Percentiles rank a stretch among this genome's conserved stretches.
These are phyloP conservation scores for Galeopsis tetrahit DNA, from an alignment of 257 asterid genomes.

Conservation along the genomic window DNA sequence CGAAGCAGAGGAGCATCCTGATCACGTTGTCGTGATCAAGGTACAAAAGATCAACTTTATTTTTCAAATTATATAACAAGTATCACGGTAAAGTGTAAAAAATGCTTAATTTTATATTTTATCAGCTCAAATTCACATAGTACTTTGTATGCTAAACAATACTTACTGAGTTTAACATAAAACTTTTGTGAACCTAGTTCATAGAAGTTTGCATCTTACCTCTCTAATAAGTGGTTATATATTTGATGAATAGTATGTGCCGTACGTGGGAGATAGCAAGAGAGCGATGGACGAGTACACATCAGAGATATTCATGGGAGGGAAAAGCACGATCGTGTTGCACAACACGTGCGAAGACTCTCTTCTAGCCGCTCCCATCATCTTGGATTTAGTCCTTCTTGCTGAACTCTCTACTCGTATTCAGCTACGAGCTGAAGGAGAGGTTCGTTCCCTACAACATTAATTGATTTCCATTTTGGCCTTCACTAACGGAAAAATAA, in stretches of 20 bases:
- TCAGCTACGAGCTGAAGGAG: constrained; percentile 74
- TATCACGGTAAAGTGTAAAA: no score
- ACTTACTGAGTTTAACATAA: no score
- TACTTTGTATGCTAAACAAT: no score
- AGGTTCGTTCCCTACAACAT: no score
- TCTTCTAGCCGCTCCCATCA: constrained; percentile 89
- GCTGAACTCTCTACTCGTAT: constrained; percentile 91
- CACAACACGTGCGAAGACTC: constrained; percentile 95
- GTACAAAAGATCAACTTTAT: no score
- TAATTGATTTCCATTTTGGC: no score
- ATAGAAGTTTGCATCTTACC: no score
- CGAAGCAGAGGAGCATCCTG: constrained; percentile 95
- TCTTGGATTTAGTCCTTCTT: constrained; percentile 86
- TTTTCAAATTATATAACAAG: no score
- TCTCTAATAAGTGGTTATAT: background rate
- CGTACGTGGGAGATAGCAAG: constrained; percentile 47
- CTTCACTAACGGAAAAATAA: no score
- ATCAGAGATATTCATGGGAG: constrained; percentile 95
- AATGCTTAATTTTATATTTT: no score
- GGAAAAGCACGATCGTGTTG: constrained; percentile 78
- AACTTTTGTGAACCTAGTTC: no score
- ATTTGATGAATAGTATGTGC: constrained; percentile 59
- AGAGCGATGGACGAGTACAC: constrained; percentile 97
- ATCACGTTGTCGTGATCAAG: constrained; percentile 92
- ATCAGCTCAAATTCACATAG: no score